Conservation (phyloP, 306 rosid genomes). For the Rubus parviflorus region DNA sequence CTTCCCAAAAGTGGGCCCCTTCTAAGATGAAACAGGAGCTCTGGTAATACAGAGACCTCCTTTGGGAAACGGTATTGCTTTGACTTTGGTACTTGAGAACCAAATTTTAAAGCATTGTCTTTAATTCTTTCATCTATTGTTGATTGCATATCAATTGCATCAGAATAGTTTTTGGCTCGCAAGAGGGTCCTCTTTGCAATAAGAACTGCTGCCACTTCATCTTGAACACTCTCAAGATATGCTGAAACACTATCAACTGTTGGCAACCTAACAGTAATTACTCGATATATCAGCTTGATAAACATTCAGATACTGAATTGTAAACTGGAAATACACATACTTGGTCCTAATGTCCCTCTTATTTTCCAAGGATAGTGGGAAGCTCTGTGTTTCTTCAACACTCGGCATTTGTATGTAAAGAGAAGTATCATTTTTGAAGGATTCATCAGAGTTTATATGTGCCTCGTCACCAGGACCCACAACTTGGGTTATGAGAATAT, state of each 20-base stretch:
- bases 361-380: constrained; percentile 79
- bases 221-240: constrained; percentile 85
- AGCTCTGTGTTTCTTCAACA: constrained; percentile 90
- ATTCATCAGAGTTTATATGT: constrained; percentile 70
- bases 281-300: constrained; percentile 80
- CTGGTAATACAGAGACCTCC: constrained; percentile 77
- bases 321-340: constrained; percentile 62
- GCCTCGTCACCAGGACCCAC: constrained; percentile 97
- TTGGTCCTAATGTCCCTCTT: constrained; percentile 71
- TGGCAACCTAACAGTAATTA: constrained; percentile 73
- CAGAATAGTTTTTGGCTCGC: constrained; percentile 62
- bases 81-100: constrained; percentile 72
- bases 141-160: constrained; percentile 65
- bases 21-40: constrained; percentile 83
- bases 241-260: constrained; percentile 74
- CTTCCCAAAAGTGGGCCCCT: constrained; percentile 89
- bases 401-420: constrained; percentile 81
- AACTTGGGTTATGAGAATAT: constrained; percentile 78
- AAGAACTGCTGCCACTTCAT: constrained; percentile 81
- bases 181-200: constrained; percentile 82
- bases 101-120: constrained; percentile 76
- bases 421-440: constrained; percentile 72
- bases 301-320: constrained; percentile 56
- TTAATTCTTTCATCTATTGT: constrained; percentile 84
- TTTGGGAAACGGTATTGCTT: constrained; percentile 76